Evolutionary conservation across 1,139 yeast species (phyloP).

Genomic region (Candida tetrigidarum): DNA sequence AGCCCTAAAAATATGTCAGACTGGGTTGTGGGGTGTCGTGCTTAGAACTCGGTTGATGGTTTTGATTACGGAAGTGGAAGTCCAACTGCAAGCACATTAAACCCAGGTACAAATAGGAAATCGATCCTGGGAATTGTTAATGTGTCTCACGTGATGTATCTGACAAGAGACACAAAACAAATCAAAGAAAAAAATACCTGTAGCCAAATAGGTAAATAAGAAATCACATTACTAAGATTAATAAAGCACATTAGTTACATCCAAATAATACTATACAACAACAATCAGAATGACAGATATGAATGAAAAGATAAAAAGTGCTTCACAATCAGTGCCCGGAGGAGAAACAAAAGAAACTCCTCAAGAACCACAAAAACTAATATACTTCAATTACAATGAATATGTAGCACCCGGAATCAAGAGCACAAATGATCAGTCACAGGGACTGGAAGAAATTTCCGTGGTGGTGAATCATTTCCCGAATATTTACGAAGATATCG

Average conservation of each 20-base stretch:
- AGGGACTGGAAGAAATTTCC: conserved; percentile 18
- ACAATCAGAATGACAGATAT: conserved; percentile 1
- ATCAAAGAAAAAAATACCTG: not conserved
- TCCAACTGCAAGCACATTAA: too few relatives aligned
- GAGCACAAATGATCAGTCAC: conserved; percentile 13
- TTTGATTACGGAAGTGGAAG: too few relatives aligned
- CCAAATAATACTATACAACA: too few relatives aligned
- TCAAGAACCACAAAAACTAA: conserved; percentile 18
- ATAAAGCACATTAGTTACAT: not conserved
- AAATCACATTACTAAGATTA: not conserved
- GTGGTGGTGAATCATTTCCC: conserved; percentile 70
- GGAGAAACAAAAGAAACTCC: not conserved
- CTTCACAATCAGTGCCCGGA: not conserved
- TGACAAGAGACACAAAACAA: not conserved
- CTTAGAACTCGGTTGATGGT: too few relatives aligned
- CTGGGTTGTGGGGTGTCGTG: too few relatives aligned
- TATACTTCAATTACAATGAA: conserved; percentile 72
- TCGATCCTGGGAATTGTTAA: too few relatives aligned
- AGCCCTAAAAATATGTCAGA: too few relatives aligned
- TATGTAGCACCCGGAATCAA: conserved; percentile 40
- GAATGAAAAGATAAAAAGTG: conserved; percentile 2
- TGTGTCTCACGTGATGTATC: conserved; percentile 1
- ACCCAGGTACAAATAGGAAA: too few relatives aligned
- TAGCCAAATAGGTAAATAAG: too few relatives aligned
- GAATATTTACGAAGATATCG: conserved; percentile 41